Conservation (phyloP, 1,139 yeast species). For the Pneumocystis murina region DNA sequence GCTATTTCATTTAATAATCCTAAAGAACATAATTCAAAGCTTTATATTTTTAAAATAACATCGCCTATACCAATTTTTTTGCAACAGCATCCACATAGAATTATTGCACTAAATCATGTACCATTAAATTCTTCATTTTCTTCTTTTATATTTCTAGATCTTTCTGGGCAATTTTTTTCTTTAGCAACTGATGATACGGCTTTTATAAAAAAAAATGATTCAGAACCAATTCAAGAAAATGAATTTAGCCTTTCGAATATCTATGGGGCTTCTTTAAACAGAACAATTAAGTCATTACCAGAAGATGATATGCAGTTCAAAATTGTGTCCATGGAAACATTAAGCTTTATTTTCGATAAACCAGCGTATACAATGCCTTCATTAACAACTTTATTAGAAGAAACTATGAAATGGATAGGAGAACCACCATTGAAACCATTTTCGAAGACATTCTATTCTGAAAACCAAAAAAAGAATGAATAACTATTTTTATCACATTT, state of each 20-base stretch:
- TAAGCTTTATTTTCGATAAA: neutral
- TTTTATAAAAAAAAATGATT: neutral
- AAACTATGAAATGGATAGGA: neutral
- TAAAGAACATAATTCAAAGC: neutral
- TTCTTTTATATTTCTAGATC: neutral
- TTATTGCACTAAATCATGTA: neutral
- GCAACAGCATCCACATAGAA: neutral
- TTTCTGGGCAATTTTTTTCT: neutral
- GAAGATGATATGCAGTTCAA: neutral
- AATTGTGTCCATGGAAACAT: neutral
- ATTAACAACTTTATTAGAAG: neutral
- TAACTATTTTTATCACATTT: neutral
- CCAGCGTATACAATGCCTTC: conserved; percentile 1
- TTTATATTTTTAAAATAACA: neutral
- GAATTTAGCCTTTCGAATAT: neutral
- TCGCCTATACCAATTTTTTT: neutral
- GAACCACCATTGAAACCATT: neutral
- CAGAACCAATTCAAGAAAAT: neutral
- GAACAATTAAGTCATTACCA: neutral
- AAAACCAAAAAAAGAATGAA: neutral
- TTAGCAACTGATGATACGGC: neutral
- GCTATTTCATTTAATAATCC: neutral
- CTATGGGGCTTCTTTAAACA: neutral
- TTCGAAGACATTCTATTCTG: neutral
- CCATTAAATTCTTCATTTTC: neutral